Base-by-base conservation (phyloP, 805 yeast species). In the Saccharomycopsis lassenensis region DNA sequence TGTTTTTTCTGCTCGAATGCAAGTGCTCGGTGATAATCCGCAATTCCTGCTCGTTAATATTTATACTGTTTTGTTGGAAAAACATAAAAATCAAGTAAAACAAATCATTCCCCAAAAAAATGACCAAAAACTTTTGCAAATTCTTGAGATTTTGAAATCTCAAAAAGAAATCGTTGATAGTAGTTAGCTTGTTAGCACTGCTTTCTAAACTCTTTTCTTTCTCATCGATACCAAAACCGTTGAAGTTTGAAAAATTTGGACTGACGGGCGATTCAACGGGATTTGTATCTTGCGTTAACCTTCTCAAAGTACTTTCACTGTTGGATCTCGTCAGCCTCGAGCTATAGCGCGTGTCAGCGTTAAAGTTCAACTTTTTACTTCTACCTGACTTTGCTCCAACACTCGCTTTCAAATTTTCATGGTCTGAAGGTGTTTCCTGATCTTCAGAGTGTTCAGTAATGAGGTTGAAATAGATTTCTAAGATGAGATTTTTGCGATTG, bases 401-500 rank as follows among this genome's bases (percentile, higher is more conserved):
- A n/a, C n/a, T n/a, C n/a, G n/a, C n/a, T n/a, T n/a, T 26, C 7
- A 7, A 7, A 23, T 8, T 23, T 23, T 23, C 24, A 16, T 26
- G 15, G 11, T 26, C 7, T 12, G n/a, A 16, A 19, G 7, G 15
- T 15, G 15, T 12, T 29, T 29, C 12, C 19, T 15, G n/a, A 14
- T 29, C 32, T n/a, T 29, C 32, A 7, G 32, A n/a, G 24, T 33
- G 31, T 23, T 39, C 42, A 2, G 42, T 39, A 5, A 39, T 34
- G 21, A 39, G 35, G 20, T 39, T 39, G 36, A 39, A 39, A 25
- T 35, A 39, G 10, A 35, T 39, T 23, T 34, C 23, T 11, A 35
- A 30, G 18, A 39, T 39, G 7, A 28, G 22, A 7, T 19, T 6
- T 18, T 39, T 39, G 10, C 24, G 25, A 6, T 35, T 8, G 2